phyloP scores from a whole-genome alignment of 768 basidiomycete species.

The Hydnomerulius pinastri region DNA sequence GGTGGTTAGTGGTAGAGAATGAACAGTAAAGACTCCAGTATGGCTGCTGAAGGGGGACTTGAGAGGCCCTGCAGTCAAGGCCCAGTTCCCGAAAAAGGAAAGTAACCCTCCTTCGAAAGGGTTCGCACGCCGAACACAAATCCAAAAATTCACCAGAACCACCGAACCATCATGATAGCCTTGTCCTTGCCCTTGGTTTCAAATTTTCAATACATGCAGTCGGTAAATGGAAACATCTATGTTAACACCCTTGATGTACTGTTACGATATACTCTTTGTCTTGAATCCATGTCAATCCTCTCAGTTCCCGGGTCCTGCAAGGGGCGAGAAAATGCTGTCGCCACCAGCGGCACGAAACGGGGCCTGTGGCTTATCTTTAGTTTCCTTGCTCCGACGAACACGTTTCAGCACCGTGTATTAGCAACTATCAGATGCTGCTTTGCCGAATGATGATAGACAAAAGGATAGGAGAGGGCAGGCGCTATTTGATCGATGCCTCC shows the following conservation, averaged over 20 bases:
- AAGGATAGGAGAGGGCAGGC: too few species aligned
- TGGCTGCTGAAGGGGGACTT: slow-evolving; percentile 22
- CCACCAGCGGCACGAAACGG: background rate
- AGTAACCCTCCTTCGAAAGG: slow-evolving; percentile 25
- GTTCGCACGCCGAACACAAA: slow-evolving; percentile 10
- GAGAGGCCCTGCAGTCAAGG: slow-evolving; percentile 23
- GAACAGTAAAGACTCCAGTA: slow-evolving; percentile 21
- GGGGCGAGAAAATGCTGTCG: background rate
- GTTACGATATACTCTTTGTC: too few species aligned
- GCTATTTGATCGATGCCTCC: too few species aligned
- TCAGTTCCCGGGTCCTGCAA: background rate
- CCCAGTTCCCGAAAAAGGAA: slow-evolving; percentile 26
- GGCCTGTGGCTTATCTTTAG: slow-evolving; percentile 6
- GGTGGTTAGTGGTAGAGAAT: slow-evolving; percentile 20
- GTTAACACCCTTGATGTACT: too few species aligned
- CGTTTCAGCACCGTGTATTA: slow-evolving; percentile 18
- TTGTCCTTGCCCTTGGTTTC: too few species aligned
- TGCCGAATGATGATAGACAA: too few species aligned
- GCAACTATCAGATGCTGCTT: slow-evolving; percentile 2
- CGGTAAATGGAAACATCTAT: too few species aligned
- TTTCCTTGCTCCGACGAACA: slow-evolving; percentile 6
- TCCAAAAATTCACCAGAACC: background rate
- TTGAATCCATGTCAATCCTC: too few species aligned
- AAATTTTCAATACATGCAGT: too few species aligned
- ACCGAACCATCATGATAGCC: background rate